Evolutionary conservation across 164 flowering plant genomes (phyloP), one percentile per base, ranked within the genome.

Genomic region (Liquidambar formosana): DNA sequence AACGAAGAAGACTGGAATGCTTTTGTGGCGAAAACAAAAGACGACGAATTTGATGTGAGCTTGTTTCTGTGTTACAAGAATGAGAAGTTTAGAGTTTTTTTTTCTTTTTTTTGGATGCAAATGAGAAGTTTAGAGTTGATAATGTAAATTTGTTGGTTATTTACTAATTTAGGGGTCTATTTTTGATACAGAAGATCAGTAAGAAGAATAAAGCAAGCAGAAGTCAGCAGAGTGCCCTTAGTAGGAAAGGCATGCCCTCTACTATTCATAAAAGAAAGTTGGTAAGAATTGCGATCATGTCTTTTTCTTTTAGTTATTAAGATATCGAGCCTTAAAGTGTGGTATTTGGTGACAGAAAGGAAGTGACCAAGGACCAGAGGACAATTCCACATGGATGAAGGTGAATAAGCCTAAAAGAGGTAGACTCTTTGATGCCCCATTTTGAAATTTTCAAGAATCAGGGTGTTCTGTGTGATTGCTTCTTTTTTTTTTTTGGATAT

Each of bases 1-100:
- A 71, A 76, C 25, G 59, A 76, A 72, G 79, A 76, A 52, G 79
- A 76, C 16, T 76, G 79, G 79, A 68, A 76, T 68, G 79, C 73
- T 41, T 76, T 76, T 71, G 75, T 76, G 44, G 79, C 73, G 26
- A 76, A 72, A 65, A 76, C 75, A 26, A 71, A 64, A 64, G 79
- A 76, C 26, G 79, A 76, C 58, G 79, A 76, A 57, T 76, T 76
- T 72, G 79, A 71, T 59, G 79, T 71, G 43, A 71, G 79, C 58
- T 58, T 12, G 41, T 27, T 57, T 25, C 45, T 57, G 26, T 43
- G 13, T 57, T n/a, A 47, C n/a, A n/a, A n/a, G n/a, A n/a, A n/a
- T n/a, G n/a, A n/a, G n/a, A n/a, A n/a, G n/a, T n/a, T n/a, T n/a
- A n/a, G n/a, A n/a, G n/a, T n/a, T n/a, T n/a, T n/a, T n/a, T n/a